Evolutionary conservation across 2,329 filamentous ascomycete genomes (phyloP).

Genomic region (Botryosphaeria dothidea): DNA sequence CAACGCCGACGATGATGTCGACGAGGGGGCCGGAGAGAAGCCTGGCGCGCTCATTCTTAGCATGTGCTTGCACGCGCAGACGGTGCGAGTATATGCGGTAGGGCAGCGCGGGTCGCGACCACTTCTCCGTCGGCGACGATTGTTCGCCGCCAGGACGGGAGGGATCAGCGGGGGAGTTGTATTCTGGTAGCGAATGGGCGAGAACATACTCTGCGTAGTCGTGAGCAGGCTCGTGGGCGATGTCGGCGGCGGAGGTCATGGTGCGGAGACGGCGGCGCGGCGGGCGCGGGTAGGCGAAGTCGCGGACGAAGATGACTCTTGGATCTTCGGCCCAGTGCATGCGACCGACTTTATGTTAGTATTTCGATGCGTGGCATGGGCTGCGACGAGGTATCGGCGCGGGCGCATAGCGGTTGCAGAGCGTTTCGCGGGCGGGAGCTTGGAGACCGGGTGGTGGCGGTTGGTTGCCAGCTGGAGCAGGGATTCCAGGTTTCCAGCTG

Average conservation of each 20-base stretch:
- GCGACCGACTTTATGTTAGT: conserved; percentile 7
- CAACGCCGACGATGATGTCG: conserved; percentile 53
- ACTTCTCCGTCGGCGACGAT: not conserved
- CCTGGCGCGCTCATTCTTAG: conserved; percentile 51
- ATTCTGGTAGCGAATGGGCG: conserved; percentile 9
- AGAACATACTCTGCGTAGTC: conserved; percentile 55
- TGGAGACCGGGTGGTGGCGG: not conserved
- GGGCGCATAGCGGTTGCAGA: conserved; percentile 11
- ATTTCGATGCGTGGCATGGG: not conserved
- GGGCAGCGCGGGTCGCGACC: conserved; percentile 31
- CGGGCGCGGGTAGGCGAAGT: conserved; percentile 48
- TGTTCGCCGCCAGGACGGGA: not conserved
- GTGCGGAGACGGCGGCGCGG: conserved; percentile 42
- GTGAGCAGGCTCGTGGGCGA: conserved; percentile 48
- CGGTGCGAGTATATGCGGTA: conserved; percentile 39
- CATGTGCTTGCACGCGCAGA: conserved; percentile 42
- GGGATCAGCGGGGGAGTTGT: not conserved
- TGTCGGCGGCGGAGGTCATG: conserved; percentile 42
- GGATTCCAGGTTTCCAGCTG: not conserved
- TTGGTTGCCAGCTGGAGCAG: not conserved
- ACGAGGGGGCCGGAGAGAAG: conserved; percentile 55
- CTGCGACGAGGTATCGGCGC: not conserved
- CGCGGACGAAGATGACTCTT: conserved; percentile 33
- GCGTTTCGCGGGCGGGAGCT: not conserved
- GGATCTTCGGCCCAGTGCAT: conserved; percentile 18